Evolutionary conservation across 106 monocot species (phyloP).

Genomic region (Allium fistulosum): DNA sequence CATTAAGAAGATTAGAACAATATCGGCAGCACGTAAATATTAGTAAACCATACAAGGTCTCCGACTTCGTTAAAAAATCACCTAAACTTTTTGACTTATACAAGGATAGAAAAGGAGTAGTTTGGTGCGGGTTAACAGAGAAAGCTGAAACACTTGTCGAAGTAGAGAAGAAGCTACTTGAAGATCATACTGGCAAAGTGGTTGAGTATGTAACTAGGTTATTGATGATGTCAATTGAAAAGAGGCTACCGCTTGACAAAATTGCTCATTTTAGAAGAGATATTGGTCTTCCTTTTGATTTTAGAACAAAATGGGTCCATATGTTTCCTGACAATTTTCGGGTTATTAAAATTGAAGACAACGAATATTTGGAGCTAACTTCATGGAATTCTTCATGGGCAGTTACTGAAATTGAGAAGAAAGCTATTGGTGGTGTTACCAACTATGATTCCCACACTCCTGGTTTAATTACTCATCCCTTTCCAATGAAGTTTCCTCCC

Average conservation of each 20-base stretch:
- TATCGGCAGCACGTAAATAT: slow-evolving; percentile 46
- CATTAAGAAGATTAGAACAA: slow-evolving; percentile 40
- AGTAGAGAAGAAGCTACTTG: slow-evolving; percentile 39
- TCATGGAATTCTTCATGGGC: slow-evolving; percentile 81
- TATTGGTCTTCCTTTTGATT: slow-evolving; percentile 63
- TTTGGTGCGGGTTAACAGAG: slow-evolving; percentile 59
- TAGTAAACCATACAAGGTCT: slow-evolving; percentile 43
- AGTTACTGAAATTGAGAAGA: slow-evolving; percentile 81
- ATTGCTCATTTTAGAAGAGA: slow-evolving; percentile 76
- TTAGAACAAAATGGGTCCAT: slow-evolving; percentile 59
- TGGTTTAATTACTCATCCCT: slow-evolving; percentile 66
- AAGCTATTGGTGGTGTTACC: slow-evolving; percentile 8
- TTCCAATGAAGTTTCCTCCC: slow-evolving; percentile 81
- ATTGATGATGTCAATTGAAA: slow-evolving; percentile 81
- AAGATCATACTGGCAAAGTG: slow-evolving; percentile 33
- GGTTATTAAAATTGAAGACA: slow-evolving; percentile 41
- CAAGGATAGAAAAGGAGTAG: slow-evolving; percentile 40
- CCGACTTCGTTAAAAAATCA: slow-evolving; percentile 54
- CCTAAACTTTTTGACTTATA: slow-evolving; percentile 62
- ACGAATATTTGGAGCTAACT: slow-evolving; percentile 61
- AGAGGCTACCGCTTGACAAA: slow-evolving; percentile 69
- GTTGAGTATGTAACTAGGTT: slow-evolving; percentile 51
- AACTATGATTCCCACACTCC: slow-evolving; percentile 9
- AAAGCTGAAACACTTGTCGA: slow-evolving; percentile 34
- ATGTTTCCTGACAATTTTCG: slow-evolving; percentile 71